Base-by-base conservation (phyloP, 2,329 filamentous ascomycete genomes). In the Cladosporium sp. region DNA sequence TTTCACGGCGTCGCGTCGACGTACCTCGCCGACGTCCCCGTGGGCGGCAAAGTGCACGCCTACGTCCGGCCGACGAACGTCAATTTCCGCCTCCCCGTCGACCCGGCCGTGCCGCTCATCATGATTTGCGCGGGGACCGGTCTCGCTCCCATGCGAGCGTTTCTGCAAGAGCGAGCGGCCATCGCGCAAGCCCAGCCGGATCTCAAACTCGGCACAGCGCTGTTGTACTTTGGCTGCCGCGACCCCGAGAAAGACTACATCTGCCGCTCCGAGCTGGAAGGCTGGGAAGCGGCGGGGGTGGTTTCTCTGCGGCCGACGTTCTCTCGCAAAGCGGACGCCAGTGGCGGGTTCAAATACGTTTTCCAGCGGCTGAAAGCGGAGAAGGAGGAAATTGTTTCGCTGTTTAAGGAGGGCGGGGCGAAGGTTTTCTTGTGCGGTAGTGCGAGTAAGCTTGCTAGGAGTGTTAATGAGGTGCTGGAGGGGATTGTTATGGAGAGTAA, bases 401-500 rank as follows among this genome's bases (percentile, higher is more conserved):
- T 79, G 39, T 78, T 76, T 51, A 64, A 69, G 0, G 54, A 63
- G 3, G 76, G 75, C 0, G 22, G 22, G 22, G 77, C 82, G 0
- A 78, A 78, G 58, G 67, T 85, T 0, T 87, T 79, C 58, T 75
- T 86, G 1, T 88, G 84, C 60, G 84, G 84, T 3, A 80, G 78
- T 48, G 57, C 57, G 41, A 62, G 27, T 58, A 61, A 33, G 68
- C 74, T 11, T 72, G 73, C 2, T 63, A 73, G 48, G 71, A 69
- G 11, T 68, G 73, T 5, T 62, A 68, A 51, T 50, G 62, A 68
- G 12, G 65, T 61, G 4, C 64, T 69, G 38, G 69, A 73, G 55
- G 69, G 63, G 55, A 71, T 76, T 27, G 70, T 68, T 40, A 63
- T 65, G 53, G 72, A 76, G 55, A 62, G 53, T 38, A 43, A 59